These are phyloP conservation scores for Peribolospora kevripleyi DNA, from an alignment of 768 basidiomycete species.

Conservation along the genomic window DNA sequence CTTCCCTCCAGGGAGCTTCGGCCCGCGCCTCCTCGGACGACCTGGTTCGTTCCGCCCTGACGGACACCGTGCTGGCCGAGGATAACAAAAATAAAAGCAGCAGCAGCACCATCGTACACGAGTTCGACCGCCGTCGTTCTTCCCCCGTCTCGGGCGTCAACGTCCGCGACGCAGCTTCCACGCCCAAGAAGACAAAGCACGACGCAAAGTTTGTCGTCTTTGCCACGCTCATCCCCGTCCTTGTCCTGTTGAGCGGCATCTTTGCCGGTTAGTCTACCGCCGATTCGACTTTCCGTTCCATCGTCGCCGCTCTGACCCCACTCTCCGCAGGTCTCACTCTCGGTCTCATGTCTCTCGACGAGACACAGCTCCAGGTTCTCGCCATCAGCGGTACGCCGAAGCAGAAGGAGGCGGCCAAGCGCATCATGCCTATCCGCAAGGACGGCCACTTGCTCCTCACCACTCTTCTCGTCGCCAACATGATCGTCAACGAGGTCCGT, in stretches of 20 bases:
- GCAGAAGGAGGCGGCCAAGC: constrained; percentile 55
- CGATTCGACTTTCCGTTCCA: not conserved
- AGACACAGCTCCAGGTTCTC: constrained; percentile 70
- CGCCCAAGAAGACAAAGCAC: not conserved
- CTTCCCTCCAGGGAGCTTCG: too few relatives aligned
- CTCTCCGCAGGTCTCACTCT: constrained; percentile 40
- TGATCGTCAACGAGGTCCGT: constrained; percentile 50
- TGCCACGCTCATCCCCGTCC: not conserved
- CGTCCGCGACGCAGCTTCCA: too few relatives aligned
- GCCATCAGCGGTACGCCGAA: constrained; percentile 57
- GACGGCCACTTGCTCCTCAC: constrained; percentile 53
- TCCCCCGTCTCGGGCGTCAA: too few relatives aligned
- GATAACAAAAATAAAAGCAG: too few relatives aligned
- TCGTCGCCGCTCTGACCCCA: not conserved
- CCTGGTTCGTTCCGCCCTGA: too few relatives aligned
- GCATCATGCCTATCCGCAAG: constrained; percentile 64
- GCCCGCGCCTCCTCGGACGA: too few relatives aligned
- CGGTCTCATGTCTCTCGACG: constrained; percentile 72
- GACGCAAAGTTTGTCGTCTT: not conserved
- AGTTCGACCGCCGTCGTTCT: too few relatives aligned
- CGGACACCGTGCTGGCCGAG: too few relatives aligned
- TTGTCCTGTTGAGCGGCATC: constrained; percentile 2
- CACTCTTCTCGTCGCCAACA: constrained; percentile 12
- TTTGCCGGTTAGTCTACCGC: constrained; percentile 1
- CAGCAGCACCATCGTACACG: too few relatives aligned